Evolutionary conservation across 2,329 filamentous ascomycete species (phyloP).

Genomic region (Sclerotinia subarctica): DNA sequence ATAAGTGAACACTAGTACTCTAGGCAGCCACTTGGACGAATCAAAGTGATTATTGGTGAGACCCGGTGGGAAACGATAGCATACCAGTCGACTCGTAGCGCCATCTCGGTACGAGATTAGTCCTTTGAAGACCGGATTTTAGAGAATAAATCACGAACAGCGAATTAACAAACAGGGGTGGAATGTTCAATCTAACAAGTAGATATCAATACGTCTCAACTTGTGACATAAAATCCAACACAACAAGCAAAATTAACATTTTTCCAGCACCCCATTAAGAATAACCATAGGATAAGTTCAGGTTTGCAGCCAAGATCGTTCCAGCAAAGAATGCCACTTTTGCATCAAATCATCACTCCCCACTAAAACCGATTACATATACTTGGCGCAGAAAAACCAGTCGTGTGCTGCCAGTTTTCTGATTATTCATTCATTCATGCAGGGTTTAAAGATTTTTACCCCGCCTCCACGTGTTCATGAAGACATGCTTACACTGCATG

Average conservation of each 20-base stretch:
- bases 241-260: not conserved
- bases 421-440: not conserved
- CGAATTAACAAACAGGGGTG: not conserved
- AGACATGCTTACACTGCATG: not conserved
- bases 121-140: not conserved
- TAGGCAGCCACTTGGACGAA: not conserved
- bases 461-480: not conserved
- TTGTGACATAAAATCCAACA: not conserved
- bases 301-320: not conserved
- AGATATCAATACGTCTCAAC: not conserved
- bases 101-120: not conserved
- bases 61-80: not conserved
- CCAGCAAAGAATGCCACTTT: not conserved
- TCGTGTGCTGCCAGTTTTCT: no score
- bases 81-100: no score
- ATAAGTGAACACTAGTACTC: not conserved
- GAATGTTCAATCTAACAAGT: not conserved
- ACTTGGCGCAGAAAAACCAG: not conserved
- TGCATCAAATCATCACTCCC: not conserved
- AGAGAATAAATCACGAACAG: no score
- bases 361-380: slow-evolving; percentile 2
- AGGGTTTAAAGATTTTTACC: not conserved
- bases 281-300: not conserved
- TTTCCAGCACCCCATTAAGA: not conserved
- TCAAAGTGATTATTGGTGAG: not conserved